A percentile compares a stretch with the other conserved stretches of the same genome.
phyloP scores from a whole-genome alignment of 352 stramenopile species.

The Phytophthora rubi region DNA sequence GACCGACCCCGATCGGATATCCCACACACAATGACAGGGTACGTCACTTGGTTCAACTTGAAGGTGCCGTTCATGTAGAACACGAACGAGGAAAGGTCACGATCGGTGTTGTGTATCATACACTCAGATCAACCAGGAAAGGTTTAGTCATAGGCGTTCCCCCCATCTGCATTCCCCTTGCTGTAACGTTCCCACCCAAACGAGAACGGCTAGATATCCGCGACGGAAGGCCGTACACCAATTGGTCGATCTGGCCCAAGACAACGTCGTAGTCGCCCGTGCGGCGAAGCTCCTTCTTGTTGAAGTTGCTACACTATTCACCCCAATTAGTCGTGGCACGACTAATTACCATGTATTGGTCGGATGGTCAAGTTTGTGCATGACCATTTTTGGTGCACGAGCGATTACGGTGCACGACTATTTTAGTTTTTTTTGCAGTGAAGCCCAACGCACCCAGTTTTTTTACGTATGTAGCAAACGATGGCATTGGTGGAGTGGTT shows the following conservation, averaged over 20 bases:
- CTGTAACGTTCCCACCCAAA: too few relatives aligned
- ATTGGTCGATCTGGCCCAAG: not conserved
- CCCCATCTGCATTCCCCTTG: too few relatives aligned
- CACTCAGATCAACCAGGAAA: not conserved
- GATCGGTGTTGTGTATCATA: not conserved
- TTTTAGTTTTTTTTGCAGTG: too few relatives aligned
- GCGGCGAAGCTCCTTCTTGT: not conserved
- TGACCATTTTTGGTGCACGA: not conserved
- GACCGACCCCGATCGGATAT: not conserved
- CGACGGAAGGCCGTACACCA: not conserved
- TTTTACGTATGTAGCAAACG: too few relatives aligned
- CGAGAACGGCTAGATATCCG: not conserved
- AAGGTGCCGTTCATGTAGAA: slow-evolving; percentile 27
- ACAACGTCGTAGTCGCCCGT: not conserved
- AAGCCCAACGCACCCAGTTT: too few relatives aligned
- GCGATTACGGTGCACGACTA: too few relatives aligned
- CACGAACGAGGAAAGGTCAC: slow-evolving; percentile 7
- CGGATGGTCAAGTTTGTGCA: too few relatives aligned
- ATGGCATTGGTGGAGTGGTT: too few relatives aligned
- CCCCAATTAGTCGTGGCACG: too few relatives aligned
- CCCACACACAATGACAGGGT: slow-evolving; percentile 20
- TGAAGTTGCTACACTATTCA: not conserved
- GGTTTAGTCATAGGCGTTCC: not conserved
- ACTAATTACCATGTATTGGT: not conserved
- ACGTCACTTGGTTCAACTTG: slow-evolving; percentile 24